Conservation (phyloP, 1,284 basidiomycete species). For the Marasmius oreades region DNA sequence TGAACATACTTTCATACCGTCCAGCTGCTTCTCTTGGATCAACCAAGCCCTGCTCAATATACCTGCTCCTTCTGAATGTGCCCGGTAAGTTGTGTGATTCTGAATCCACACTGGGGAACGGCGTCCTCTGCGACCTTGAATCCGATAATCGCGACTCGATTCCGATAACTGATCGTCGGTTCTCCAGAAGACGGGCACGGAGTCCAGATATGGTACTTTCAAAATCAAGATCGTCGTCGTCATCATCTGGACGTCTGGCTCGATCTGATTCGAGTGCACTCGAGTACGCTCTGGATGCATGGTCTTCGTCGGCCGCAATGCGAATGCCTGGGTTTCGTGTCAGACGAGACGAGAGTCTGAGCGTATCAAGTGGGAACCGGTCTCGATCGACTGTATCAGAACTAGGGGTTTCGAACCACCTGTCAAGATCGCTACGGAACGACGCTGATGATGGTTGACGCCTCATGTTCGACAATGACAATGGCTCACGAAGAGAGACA, state of each 20-base stretch:
- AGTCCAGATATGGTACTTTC: not conserved
- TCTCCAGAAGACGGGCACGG: not conserved
- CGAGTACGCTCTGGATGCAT: not conserved
- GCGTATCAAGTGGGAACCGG: not conserved
- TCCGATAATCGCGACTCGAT: too few species aligned
- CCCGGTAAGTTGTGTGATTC: not conserved
- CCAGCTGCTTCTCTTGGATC: slow-evolving; percentile 7
- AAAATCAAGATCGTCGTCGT: not conserved
- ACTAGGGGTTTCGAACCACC: slow-evolving; percentile 12
- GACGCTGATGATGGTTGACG: not conserved
- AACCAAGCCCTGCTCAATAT: slow-evolving; percentile 7
- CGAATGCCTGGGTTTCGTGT: not conserved
- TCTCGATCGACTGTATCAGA: not conserved
- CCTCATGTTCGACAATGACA: not conserved
- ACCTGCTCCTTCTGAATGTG: slow-evolving; percentile 1
- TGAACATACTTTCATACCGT: slow-evolving; percentile 8
- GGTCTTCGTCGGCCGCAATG: not conserved
- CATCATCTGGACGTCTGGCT: not conserved
- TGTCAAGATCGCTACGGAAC: slow-evolving; percentile 4
- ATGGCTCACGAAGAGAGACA: not conserved
- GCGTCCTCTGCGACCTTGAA: not conserved
- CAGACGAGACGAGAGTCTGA: not conserved
- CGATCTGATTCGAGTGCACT: not conserved
- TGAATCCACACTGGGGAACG: not conserved
- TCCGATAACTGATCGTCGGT: not conserved